Conservation (phyloP, 257 asterid species). For the Handroanthus guayacan region DNA sequence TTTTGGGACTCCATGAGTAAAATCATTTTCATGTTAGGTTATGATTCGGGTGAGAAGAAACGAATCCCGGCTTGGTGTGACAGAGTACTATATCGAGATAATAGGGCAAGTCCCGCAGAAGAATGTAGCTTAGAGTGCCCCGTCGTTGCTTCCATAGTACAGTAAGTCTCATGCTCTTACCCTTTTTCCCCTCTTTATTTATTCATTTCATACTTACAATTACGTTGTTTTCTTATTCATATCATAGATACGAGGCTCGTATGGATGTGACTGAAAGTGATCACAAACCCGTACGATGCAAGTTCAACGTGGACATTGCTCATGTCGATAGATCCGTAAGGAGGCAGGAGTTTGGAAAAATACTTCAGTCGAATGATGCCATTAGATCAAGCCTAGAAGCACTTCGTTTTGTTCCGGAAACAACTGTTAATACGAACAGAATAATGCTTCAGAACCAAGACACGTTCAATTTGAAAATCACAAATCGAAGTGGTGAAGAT, state of each 20-base stretch:
- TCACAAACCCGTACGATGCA: constrained; percentile 96
- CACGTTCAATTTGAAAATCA: constrained; percentile 63
- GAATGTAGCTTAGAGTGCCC: constrained; percentile 89
- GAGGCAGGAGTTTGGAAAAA: constrained; percentile 79
- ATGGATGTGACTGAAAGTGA: constrained; percentile 98
- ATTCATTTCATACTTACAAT: background rate
- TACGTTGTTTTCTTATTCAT: background rate
- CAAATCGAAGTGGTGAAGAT: constrained; percentile 72
- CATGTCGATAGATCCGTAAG: constrained; percentile 80
- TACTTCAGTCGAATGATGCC: constrained; percentile 50
- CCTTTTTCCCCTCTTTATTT: background rate
- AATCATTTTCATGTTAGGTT: constrained; percentile 54
- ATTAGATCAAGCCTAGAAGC: constrained; percentile 61
- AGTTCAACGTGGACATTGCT: constrained; percentile 75
- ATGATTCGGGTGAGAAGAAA: constrained; percentile 98
- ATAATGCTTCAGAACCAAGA: constrained; percentile 77
- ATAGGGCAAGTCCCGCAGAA: constrained; percentile 56
- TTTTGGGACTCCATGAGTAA: background rate
- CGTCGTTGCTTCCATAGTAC: constrained; percentile 76
- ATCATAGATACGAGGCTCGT: constrained; percentile 80
- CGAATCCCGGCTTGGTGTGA: constrained; percentile 99
- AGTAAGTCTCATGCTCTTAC: constrained; percentile 54
- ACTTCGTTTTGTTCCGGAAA: constrained; percentile 70
- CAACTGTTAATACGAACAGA: constrained; percentile 53
- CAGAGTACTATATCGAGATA: constrained; percentile 84